Conservation (phyloP, 306 rosid species). For the Luffa aegyptiaca region DNA sequence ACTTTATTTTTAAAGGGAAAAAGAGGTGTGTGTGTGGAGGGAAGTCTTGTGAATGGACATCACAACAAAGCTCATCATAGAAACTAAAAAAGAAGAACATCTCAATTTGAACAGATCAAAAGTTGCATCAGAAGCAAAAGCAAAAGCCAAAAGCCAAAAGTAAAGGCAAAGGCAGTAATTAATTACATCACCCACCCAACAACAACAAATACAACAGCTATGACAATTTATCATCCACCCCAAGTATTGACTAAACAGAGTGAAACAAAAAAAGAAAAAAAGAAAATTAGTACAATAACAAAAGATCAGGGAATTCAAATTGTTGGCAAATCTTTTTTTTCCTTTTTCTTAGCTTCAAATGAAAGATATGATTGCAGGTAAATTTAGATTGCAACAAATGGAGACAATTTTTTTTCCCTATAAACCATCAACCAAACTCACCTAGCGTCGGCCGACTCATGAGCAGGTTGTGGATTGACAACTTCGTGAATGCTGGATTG, state of each 20-base stretch:
- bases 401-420: not conserved
- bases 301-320: not conserved
- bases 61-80: constrained; percentile 10
- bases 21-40: not conserved
- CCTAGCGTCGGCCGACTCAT: constrained; percentile 8
- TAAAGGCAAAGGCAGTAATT: constrained; percentile 10
- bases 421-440: constrained; percentile 12
- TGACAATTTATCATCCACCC: constrained; percentile 6
- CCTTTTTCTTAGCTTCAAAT: constrained; percentile 6
- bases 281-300: constrained; percentile 1
- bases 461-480: constrained; percentile 11
- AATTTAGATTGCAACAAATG: not conserved
- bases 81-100: not conserved
- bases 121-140: constrained; percentile 9
- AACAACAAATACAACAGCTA: not conserved
- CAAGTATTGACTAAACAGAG: not conserved
- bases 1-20: not conserved
- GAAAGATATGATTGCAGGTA: constrained; percentile 5
- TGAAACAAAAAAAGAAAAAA: not conserved
- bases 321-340: not conserved
- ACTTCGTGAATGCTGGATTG: constrained; percentile 20
- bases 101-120: constrained; percentile 4
- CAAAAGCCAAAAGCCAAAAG: constrained; percentile 2
- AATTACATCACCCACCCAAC: constrained; percentile 19
- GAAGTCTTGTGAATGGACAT: constrained; percentile 6